phyloP scores from a whole-genome alignment of 352 stramenopile genomes.

The Pythium oligandrum region DNA sequence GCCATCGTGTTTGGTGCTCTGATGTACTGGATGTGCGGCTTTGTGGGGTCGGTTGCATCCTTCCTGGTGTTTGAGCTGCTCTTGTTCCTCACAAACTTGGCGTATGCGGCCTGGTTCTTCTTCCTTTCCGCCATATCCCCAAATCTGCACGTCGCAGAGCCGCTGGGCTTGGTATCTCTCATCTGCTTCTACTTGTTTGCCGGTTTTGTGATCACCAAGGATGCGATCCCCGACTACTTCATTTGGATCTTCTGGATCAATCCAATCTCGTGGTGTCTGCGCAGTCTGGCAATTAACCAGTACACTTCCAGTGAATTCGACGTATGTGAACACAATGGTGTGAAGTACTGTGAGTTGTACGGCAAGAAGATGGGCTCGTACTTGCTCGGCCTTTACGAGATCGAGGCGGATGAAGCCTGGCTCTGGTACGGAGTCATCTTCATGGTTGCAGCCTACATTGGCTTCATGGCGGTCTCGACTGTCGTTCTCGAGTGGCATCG shows the following conservation, averaged over 20 bases:
- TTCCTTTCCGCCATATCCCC: slow-evolving; percentile 16
- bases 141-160: slow-evolving; percentile 18
- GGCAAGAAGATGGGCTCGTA: slow-evolving; percentile 22
- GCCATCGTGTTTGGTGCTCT: slow-evolving; percentile 33
- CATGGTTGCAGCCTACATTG: slow-evolving; percentile 15
- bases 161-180: slow-evolving; percentile 19
- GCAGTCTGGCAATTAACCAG: slow-evolving; percentile 21
- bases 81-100: slow-evolving; percentile 43
- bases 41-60: slow-evolving; percentile 28
- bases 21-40: slow-evolving; percentile 46
- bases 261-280: slow-evolving; percentile 33
- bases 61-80: slow-evolving; percentile 58
- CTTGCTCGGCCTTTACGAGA: slow-evolving; percentile 16
- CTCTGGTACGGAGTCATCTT: slow-evolving; percentile 20
- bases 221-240: no score
- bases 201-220: slow-evolving; percentile 31
- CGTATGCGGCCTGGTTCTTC: slow-evolving; percentile 26
- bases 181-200: slow-evolving; percentile 27
- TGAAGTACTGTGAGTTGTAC: slow-evolving; percentile 20
- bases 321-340: slow-evolving; percentile 14
- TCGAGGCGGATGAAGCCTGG: slow-evolving; percentile 16
- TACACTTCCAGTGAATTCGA: slow-evolving; percentile 15
- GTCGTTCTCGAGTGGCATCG: slow-evolving; percentile 26
- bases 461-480: slow-evolving; percentile 19
- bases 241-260: slow-evolving; percentile 36